These are phyloP conservation scores for Magnusiomyces fungicola DNA, from an alignment of 1,139 yeast species.

Conservation along the genomic window DNA sequence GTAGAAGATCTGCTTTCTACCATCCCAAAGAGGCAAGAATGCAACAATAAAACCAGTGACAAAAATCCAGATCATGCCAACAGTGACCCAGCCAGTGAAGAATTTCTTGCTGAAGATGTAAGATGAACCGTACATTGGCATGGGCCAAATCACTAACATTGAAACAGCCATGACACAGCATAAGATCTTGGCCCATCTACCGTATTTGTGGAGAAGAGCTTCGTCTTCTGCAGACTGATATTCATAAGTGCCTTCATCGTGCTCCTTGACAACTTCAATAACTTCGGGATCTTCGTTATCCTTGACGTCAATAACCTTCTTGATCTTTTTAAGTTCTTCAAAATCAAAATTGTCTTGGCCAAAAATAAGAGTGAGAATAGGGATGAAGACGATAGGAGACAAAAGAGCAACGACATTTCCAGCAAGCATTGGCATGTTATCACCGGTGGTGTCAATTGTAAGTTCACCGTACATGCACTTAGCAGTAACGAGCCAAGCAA, in stretches of 20 bases:
- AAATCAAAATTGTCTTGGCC: constrained; percentile 74
- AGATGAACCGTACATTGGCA: constrained; percentile 39
- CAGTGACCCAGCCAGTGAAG: constrained; percentile 39
- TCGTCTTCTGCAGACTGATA: constrained; percentile 14
- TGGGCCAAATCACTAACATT: constrained; percentile 40
- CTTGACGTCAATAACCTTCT: constrained; percentile 20
- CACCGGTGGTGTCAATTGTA: constrained; percentile 59
- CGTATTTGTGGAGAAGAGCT: constrained; percentile 16
- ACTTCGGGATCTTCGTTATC: constrained; percentile 11
- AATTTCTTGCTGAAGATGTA: constrained; percentile 38
- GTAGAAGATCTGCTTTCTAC: constrained; percentile 53
- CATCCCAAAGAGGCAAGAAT: constrained; percentile 59
- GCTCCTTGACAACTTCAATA: constrained; percentile 10
- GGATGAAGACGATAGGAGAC: constrained; percentile 63
- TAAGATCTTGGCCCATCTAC: constrained; percentile 27
- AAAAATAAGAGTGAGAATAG: constrained; percentile 49
- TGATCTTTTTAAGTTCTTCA: constrained; percentile 47
- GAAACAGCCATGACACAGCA: constrained; percentile 30
- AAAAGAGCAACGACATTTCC: constrained; percentile 79
- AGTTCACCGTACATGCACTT: constrained; percentile 35
- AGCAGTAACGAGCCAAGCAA: constrained; percentile 44
- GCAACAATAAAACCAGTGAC: constrained; percentile 43
- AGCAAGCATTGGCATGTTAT: constrained; percentile 74
- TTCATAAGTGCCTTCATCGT: constrained; percentile 11
- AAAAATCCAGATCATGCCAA: constrained; percentile 38